phyloP scores from a whole-genome alignment of 192 early-diverging fungal genomes.

The Coemansia sp. region DNA sequence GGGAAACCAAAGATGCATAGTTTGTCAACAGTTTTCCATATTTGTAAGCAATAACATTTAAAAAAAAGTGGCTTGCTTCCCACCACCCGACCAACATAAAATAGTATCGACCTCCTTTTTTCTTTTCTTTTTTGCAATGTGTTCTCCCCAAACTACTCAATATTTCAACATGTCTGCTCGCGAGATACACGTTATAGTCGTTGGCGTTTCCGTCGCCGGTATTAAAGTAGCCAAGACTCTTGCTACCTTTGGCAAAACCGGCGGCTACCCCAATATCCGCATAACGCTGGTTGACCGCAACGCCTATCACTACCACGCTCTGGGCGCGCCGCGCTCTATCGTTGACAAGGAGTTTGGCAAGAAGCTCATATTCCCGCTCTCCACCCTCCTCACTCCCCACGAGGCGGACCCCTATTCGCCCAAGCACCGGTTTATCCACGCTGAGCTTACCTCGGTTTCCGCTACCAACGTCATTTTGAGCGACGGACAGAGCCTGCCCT shows the following conservation, averaged over 20 bases:
- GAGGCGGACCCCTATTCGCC: conserved; percentile 15
- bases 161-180: conserved; percentile 16
- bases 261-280: conserved; percentile 34
- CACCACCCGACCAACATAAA: neutral
- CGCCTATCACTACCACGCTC: conserved; percentile 50
- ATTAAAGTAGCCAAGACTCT: conserved; percentile 44
- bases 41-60: neutral
- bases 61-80: neutral
- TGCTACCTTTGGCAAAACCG: conserved; percentile 18
- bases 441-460: conserved; percentile 39
- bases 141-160: neutral
- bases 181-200: conserved; percentile 53
- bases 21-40: neutral
- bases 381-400: conserved; percentile 29
- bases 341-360: conserved; percentile 54
- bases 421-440: conserved; percentile 56
- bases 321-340: conserved; percentile 54
- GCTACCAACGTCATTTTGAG: conserved; percentile 43
- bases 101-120: too few species aligned
- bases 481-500: conserved; percentile 53
- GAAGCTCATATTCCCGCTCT: conserved; percentile 53
- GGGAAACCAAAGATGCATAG: neutral
- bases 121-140: neutral
- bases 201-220: conserved; percentile 56
- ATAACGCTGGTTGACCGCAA: conserved; percentile 58